Evolutionary conservation across 805 yeast genomes (phyloP), one percentile per base, ranked within the genome.

Genomic region (Hyphopichia homilentoma): DNA sequence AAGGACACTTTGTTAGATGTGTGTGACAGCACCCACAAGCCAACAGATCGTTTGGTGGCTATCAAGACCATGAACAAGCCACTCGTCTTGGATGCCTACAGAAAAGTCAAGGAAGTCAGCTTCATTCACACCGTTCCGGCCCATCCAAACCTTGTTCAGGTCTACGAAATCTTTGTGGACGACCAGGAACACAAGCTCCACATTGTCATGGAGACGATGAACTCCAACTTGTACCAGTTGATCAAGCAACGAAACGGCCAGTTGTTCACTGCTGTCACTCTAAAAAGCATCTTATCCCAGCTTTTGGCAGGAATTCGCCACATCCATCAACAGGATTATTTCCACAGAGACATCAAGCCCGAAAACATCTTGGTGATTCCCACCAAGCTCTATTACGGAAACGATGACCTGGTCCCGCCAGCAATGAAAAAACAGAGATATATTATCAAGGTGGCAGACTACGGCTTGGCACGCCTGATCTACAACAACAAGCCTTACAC

Each of bases 301-400:
- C 55, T 89, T 1, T 62, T 86, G 36, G 68, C 74, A 35, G 98
- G 93, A 4, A 69, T 89, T 18, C 73, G 77, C 35, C 97, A 90
- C 55, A 87, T 90, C 34, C 98, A 86, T 49, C 53, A 57, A 17
- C 62, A 69, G 45, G 73, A 74, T 7, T 85, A 70, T 49, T 81
- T 81, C 49, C 97, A 90, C 55, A 73, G 98, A 36, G 98, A 90
- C 64, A 71, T 90, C 30, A 90, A 90, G 57, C 97, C 98, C 0
- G 97, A 90, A 50, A 90, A 90, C 57, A 81, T 90, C 16, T 70
- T 90, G 44, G 76, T 89, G 4, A 68, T 79, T 22, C 77, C 80
- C 15, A 59, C 81, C 5, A 56, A 60, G 24, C 68, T 68, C 30
- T 82, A 72, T 47, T 81, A 73, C 52, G 74, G 75, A 2, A 43